These are phyloP conservation scores for Naganishia vishniacii DNA, from an alignment of 768 basidiomycete genomes.

Conservation along the genomic window DNA sequence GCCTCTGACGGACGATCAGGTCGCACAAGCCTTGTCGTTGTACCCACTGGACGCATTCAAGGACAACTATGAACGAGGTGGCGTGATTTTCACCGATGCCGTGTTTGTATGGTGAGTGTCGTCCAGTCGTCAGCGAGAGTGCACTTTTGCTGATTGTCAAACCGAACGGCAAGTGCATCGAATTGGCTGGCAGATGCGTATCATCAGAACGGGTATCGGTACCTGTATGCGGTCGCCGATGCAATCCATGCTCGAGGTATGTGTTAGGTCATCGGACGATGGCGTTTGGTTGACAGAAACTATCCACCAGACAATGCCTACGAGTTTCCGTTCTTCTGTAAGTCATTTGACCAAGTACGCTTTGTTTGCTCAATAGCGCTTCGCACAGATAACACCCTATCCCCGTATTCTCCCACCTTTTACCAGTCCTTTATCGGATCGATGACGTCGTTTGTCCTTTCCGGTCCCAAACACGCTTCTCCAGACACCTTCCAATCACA, in stretches of 20 bases:
- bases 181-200: slow-evolving; percentile 15
- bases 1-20: slow-evolving; percentile 15
- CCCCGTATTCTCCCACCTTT: slow-evolving; percentile 17
- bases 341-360: not conserved
- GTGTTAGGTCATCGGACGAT: not conserved
- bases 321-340: slow-evolving; percentile 26
- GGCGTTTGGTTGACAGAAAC: too few relatives aligned
- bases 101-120: slow-evolving; percentile 17
- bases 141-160: too few relatives aligned
- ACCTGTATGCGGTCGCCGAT: slow-evolving; percentile 21
- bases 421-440: slow-evolving; percentile 21
- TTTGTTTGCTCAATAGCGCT: not conserved
- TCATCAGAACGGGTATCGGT: slow-evolving; percentile 16
- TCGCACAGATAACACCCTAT: slow-evolving; percentile 16
- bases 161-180: slow-evolving; percentile 6
- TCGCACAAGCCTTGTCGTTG: not conserved
- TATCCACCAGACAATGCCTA: slow-evolving; percentile 25
- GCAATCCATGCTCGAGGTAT: slow-evolving; percentile 22
- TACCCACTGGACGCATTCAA: slow-evolving; percentile 17
- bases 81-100: slow-evolving; percentile 15
- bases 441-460: slow-evolving; percentile 18
- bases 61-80: slow-evolving; percentile 19
- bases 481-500: slow-evolving; percentile 13
- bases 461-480: not conserved
- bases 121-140: too few relatives aligned